phyloP scores from a whole-genome alignment of 495 filamentous ascomycete genomes.

The Aspergillus ellipticus region DNA sequence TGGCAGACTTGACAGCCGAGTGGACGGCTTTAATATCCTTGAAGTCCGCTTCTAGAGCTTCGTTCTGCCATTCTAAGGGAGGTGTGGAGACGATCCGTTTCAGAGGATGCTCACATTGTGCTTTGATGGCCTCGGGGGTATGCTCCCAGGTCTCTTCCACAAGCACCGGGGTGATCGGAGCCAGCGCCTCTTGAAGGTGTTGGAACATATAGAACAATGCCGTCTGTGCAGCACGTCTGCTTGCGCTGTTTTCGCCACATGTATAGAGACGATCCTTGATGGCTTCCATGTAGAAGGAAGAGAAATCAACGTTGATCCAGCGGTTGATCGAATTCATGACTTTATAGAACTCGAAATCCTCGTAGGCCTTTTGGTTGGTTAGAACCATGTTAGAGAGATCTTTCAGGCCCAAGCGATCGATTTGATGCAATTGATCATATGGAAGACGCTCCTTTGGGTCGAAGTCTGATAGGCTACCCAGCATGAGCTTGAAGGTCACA shows the following conservation, averaged over 20 bases:
- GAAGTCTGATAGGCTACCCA: slow-evolving; percentile 73
- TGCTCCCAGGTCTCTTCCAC: slow-evolving; percentile 87
- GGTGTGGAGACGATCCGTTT: slow-evolving; percentile 30
- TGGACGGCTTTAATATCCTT: slow-evolving; percentile 54
- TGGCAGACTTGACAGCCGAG: slow-evolving; percentile 62
- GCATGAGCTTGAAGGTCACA: slow-evolving; percentile 79
- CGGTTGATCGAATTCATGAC: slow-evolving; percentile 66
- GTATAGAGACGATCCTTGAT: slow-evolving; percentile 90
- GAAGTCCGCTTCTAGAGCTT: slow-evolving; percentile 46
- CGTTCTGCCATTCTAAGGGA: slow-evolving; percentile 35
- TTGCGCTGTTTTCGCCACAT: slow-evolving; percentile 53
- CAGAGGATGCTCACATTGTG: slow-evolving; percentile 43
- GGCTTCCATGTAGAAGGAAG: slow-evolving; percentile 88
- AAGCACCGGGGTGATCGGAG: slow-evolving; percentile 77
- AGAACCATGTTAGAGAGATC: slow-evolving; percentile 63
- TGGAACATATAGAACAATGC: slow-evolving; percentile 67
- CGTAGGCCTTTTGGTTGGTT: slow-evolving; percentile 58
- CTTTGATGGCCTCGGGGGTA: slow-evolving; percentile 59
- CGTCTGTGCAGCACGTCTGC: slow-evolving; percentile 55
- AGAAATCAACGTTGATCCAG: slow-evolving; percentile 79
- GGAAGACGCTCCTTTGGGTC: slow-evolving; percentile 28
- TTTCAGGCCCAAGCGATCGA: slow-evolving; percentile 72
- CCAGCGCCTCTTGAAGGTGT: slow-evolving; percentile 70
- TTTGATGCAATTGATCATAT: slow-evolving; percentile 44
- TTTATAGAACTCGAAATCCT: slow-evolving; percentile 78